phyloP scores from a whole-genome alignment of 768 basidiomycete species.

The Leccinum olivaceopallidum region DNA sequence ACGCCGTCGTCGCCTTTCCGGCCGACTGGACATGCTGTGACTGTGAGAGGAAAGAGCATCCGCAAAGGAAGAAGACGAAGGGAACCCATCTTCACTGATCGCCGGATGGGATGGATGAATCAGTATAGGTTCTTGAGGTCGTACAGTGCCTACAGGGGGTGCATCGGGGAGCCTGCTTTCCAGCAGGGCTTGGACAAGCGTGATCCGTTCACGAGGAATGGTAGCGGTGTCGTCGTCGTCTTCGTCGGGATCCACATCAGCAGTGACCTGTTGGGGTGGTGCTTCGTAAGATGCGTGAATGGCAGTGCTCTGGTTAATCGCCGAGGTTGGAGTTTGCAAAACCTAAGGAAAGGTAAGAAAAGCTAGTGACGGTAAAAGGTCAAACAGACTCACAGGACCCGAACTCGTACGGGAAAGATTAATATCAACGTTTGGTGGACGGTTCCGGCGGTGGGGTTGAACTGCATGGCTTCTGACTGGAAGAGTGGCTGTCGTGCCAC shows the following conservation, averaged over 20 bases:
- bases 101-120: slow-evolving; percentile 46
- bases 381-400: slow-evolving; percentile 37
- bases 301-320: slow-evolving; percentile 24
- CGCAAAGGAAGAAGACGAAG: slow-evolving; percentile 47
- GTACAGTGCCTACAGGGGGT: slow-evolving; percentile 67
- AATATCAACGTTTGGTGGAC: slow-evolving; percentile 72
- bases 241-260: slow-evolving; percentile 50
- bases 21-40: slow-evolving; percentile 32
- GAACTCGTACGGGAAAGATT: slow-evolving; percentile 40
- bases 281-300: slow-evolving; percentile 22
- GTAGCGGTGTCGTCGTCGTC: slow-evolving; percentile 50
- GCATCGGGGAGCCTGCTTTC: slow-evolving; percentile 79
- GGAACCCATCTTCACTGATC: slow-evolving; percentile 43
- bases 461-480: slow-evolving; percentile 32
- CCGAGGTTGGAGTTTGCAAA: slow-evolving; percentile 46
- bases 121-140: slow-evolving; percentile 68
- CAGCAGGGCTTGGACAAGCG: slow-evolving; percentile 68
- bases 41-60: slow-evolving; percentile 40
- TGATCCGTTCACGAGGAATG: slow-evolving; percentile 58
- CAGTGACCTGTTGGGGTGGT: slow-evolving; percentile 38
- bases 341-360: slow-evolving; percentile 68
- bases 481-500: slow-evolving; percentile 23
- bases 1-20: slow-evolving; percentile 53
- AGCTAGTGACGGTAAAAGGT: slow-evolving; percentile 63
- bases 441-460: slow-evolving; percentile 44